Base-by-base conservation (phyloP, 225 moss, liverwort and hornwort genomes). In the Rhytidiadelphus loreus region DNA sequence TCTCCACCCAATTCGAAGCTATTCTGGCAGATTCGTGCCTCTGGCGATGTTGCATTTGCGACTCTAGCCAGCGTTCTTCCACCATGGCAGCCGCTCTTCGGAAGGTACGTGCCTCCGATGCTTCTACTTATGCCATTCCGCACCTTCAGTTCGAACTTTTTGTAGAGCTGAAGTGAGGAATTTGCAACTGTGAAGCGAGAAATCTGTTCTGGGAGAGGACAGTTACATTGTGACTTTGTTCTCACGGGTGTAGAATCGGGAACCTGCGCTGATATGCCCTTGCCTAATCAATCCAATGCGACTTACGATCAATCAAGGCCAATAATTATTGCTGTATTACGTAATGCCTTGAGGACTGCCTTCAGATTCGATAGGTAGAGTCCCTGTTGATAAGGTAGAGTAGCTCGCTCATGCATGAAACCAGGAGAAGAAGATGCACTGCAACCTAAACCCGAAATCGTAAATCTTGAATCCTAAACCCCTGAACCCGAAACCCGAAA, bases 51-150 rank as follows among this genome's bases (percentile, higher is more conserved):
- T 60, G 87, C 73, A 29, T 33, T 23, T 77, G 21, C 59, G 59
- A 58, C 66, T 55, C 4, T 88, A 88, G 80, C 29, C 29, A 19
- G 60, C 30, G 41, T 68, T 69, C 39, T 56, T 16, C 60, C 41
- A 37, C 29, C 77, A 92, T 92, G 92, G 92, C 92, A 80, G 81
- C 77, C 24, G 62, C 72, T 46, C 76, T 92, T 82, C 90, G 92
- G 85, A 92, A 87, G 92, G 92, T 90, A 72, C 25, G 71, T 57
- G 21, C 32, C 76, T 81, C 9, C 26, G 39, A 59, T 82, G n/a
- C 58, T 48, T 53, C 29, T 5, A 18, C 19, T 63, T 12, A 4
- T 33, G 59, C 50, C 74, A 22, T 82, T 56, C 70, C 71, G 53
- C 43, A 66, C 25, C 62, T 86, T 28, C 56, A 73, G 46, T 57